phyloP scores from a whole-genome alignment of 108 stramenopile genomes.

The Pseudonitzschia multiseries region DNA sequence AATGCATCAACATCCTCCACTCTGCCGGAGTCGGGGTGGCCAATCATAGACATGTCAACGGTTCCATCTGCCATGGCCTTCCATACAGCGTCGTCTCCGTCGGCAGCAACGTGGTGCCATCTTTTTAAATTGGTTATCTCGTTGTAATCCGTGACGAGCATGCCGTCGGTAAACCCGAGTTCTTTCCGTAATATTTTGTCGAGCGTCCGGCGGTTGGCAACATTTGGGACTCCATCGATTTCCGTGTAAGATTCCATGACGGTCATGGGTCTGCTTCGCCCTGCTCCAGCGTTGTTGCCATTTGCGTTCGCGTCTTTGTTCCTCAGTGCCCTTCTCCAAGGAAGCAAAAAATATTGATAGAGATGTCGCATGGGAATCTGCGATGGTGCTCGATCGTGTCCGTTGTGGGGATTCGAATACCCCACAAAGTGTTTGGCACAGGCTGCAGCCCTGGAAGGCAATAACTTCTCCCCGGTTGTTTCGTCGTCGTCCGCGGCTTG shows the following conservation, averaged over 20 bases:
- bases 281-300: background rate
- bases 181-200: slow-evolving; percentile 56
- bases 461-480: background rate
- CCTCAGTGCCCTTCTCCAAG: slow-evolving; percentile 54
- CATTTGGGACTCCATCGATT: slow-evolving; percentile 63
- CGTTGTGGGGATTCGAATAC: slow-evolving; percentile 59
- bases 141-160: slow-evolving; percentile 83
- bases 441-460: slow-evolving; percentile 72
- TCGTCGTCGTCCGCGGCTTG: slow-evolving; percentile 36
- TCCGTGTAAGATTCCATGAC: slow-evolving; percentile 85
- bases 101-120: slow-evolving; percentile 57
- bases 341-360: slow-evolving; percentile 79
- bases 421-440: slow-evolving; percentile 85
- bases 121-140: slow-evolving; percentile 71
- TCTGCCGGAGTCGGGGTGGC: slow-evolving; percentile 22
- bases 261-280: slow-evolving; percentile 35
- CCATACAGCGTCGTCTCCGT: slow-evolving; percentile 44
- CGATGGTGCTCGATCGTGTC: slow-evolving; percentile 80
- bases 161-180: slow-evolving; percentile 58
- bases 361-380: slow-evolving; percentile 71
- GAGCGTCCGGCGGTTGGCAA: slow-evolving; percentile 47
- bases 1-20: slow-evolving; percentile 43
- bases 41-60: slow-evolving; percentile 86
- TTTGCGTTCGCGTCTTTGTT: background rate
- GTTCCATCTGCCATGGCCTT: slow-evolving; percentile 60